Evolutionary conservation across 1,139 yeast genomes (phyloP), one percentile per base, ranked within the genome.

Genomic region (Diutina mesorugosa): DNA sequence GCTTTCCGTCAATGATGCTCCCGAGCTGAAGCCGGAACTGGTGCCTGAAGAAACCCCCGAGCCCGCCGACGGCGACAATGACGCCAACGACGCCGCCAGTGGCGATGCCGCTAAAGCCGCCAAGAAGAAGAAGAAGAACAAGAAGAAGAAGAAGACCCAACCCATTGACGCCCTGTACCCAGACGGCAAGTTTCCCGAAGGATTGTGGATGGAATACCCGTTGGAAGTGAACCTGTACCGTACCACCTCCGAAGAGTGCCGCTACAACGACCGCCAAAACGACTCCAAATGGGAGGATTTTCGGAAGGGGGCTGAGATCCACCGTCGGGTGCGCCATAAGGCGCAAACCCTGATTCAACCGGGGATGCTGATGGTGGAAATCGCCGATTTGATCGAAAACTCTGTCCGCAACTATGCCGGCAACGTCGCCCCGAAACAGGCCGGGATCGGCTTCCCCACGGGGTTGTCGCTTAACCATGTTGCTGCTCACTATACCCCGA

Each of bases 401-500:
- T 81, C 93, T 0, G 87, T 89, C 2, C 79, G 98, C 64, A 80
- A 83, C 4, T 83, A 87, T 63, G 80, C 93, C 16, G 84, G 77
- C 55, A 84, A 80, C 55, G 85, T 85, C 61, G 84, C 84, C 56
- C 79, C 84, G 56, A 78, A 81, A 59, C 72, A 70, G 56, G 95
- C 91, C 12, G 99, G 99, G 51, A 83, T 91, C 65, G 99, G 98
- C 2, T 93, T 93, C 77, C 99, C 99, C 52, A 90, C 98, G 10
- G 99, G 99, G 57, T 79, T 95, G 56, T 89, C 97, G 0, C 72
- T 91, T 61, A 95, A 93, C 71, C 89, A 91, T 67, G 87, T 90
- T 64, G 99, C 99, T 38, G 99, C 99, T 0, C 99, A 95, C 69
- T 93, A 90, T 70, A 91, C 98, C 0, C 99, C 99, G 21, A 93